Base-by-base conservation (phyloP, 176 grass and related monocot species). In the Oryza rufipogon region DNA sequence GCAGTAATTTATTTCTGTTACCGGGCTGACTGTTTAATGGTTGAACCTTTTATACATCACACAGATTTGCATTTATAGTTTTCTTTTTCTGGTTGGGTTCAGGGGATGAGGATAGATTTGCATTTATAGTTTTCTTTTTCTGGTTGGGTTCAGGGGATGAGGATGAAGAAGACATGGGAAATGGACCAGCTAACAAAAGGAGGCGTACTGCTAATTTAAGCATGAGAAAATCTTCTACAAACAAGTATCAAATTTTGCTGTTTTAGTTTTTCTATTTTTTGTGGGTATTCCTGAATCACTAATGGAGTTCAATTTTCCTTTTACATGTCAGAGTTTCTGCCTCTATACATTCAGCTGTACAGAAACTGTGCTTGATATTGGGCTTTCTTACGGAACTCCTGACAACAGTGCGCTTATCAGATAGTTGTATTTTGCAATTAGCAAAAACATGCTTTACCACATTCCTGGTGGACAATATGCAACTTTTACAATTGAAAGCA, bases 361-460 rank as follows among this genome's bases (percentile, higher is more conserved):
- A 99, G 90, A 99, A 99, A 90, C 84, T 96, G 69, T 96, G 93
- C 65, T 92, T 94, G 86, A 94, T 99, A 89, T 92, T 99, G 88
- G 97, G 86, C 34, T 91, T 96, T 89, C 88, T 99, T 54, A 92
- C 83, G 75, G 93, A 99, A 87, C 93, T 99, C 6, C 89, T 99
- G 23, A 86, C 82, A 86, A 94, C 82, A 1, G 89, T 91, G 72
- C 93, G 81, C 76, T 84, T 99, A 42, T 94, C 97, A 82, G 97
- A 99, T 94, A 92, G 91, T 80, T 99, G 97, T 65, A 81, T 99
- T 80, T 83, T 99, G 84, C 97, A 94, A 84, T 90, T 99, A 83
- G 91, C 87, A 45, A 99, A 96, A 91, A 96, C 93, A 49, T 96
- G 97, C 86, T 99, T 99, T 89, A 96, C 97, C 73, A 96, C 94